Evolutionary conservation across 768 basidiomycete species (phyloP), one percentile per base, ranked within the genome.

Genomic region (Gymnopilus dilepis): DNA sequence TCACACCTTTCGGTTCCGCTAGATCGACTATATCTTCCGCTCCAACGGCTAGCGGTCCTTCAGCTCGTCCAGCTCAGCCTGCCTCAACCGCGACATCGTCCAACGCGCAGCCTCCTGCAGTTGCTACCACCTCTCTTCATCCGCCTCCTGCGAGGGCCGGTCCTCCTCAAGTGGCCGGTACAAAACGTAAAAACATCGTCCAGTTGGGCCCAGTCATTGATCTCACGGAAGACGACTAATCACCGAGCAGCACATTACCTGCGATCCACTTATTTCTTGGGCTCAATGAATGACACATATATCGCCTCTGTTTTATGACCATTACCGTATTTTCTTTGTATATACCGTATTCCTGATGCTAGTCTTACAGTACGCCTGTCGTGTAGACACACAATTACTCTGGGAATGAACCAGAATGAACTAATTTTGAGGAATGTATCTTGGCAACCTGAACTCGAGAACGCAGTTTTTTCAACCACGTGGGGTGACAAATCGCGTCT

Each of bases 161-260:
- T 13, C 45, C 60, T 21, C 17, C 55, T 17, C 55, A 24, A 33
- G 50, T 63, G 33, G 62, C 63, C 5, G 67, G 67, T 9, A 64
- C 51, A 37, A 71, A 73, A 47, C 59, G 70, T 30, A 73, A 71
- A 59, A 61, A 31, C 2, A 26, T 59, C 34, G 30, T 62, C 19
- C 55, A 54, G 19, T 51, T 65, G 8, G 63, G 67, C 5, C 66
- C 67, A 17, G 64, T 70, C 41, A 70, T 72, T 51, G 68, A 71
- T 56, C 56, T 72, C 3, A 70, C 72, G 33, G 63, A 56, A 12
- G 69, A 70, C 15, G 62, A 62, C 31, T 54, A 13, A 19, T 21
- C 11, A 9, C 19, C n/a, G 19, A 6, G 22, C 11, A 5, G 21
- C n/a, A 22, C 11, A 21, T 9, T n/a, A 12, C 40, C 40, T 5